These are phyloP conservation scores for Casuarina glauca DNA, from an alignment of 306 rosid genomes.

Conservation along the genomic window DNA sequence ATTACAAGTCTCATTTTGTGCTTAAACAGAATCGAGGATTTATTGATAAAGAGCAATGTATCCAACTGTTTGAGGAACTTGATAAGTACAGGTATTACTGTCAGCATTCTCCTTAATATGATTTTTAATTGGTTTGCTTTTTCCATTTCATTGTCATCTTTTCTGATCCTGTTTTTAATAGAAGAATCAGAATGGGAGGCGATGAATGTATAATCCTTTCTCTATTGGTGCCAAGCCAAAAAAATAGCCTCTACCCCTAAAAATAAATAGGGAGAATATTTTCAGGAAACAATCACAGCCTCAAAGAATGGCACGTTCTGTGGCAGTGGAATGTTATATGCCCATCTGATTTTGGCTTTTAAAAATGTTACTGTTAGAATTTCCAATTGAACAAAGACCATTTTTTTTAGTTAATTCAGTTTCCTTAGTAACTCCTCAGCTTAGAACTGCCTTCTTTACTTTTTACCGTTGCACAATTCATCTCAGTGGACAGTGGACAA, in stretches of 20 bases:
- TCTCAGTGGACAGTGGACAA: not conserved
- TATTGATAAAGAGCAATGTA: slow-evolving; percentile 77
- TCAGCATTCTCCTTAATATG: slow-evolving; percentile 20
- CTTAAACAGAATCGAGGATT: slow-evolving; percentile 50
- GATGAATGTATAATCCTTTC: not conserved
- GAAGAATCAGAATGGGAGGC: slow-evolving; percentile 1
- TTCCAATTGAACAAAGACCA: not conserved
- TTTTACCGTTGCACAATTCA: not conserved
- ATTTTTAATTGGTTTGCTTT: slow-evolving; percentile 22
- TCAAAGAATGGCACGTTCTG: not conserved
- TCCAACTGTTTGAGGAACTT: slow-evolving; percentile 76
- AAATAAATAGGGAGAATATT: not conserved
- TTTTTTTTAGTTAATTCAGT: not conserved
- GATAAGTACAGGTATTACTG: slow-evolving; percentile 74
- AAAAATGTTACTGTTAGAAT: not conserved
- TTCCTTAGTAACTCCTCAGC: not conserved
- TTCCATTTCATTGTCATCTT: slow-evolving; percentile 10
- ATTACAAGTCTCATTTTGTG: slow-evolving; percentile 33
- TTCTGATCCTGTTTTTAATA: slow-evolving; percentile 5
- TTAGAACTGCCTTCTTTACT: not conserved
- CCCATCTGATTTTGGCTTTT: not conserved
- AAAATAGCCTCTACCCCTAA: not conserved
- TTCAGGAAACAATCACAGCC: not conserved
- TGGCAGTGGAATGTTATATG: not conserved
- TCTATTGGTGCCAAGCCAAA: not conserved